Evolutionary conservation across 176 grass and related monocot genomes (phyloP).

Genomic region (Secale cereale): DNA sequence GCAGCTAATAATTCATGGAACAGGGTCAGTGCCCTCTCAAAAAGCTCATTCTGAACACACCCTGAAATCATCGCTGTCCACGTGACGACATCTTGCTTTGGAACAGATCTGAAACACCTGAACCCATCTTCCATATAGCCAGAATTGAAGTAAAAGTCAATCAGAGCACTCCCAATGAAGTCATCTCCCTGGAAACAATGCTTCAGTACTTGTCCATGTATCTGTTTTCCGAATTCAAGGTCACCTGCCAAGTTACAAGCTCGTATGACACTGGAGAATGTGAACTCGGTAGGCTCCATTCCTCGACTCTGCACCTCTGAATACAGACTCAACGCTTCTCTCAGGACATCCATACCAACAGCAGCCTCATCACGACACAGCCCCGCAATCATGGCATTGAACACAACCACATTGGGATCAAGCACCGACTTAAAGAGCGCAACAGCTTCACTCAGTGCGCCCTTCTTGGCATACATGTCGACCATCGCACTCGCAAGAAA

Average conservation of each 20-base stretch:
- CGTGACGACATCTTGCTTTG: constrained; percentile 64
- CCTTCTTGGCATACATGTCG: constrained; percentile 60
- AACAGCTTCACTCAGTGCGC: constrained; percentile 35
- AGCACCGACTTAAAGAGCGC: constrained; percentile 41
- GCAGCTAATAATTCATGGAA: constrained; percentile 44
- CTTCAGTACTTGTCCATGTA: constrained; percentile 60
- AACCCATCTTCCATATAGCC: constrained; percentile 51
- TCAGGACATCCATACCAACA: constrained; percentile 10
- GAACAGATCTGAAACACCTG: constrained; percentile 51
- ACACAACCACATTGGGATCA: constrained; percentile 70
- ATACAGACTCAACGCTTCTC: constrained; percentile 39
- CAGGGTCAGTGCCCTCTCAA: constrained; percentile 50
- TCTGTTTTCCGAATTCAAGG: constrained; percentile 61
- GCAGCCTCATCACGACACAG: constrained; percentile 40
- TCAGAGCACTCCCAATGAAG: constrained; percentile 58
- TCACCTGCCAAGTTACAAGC: constrained; percentile 39
- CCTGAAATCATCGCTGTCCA: constrained; percentile 73
- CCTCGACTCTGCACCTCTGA: constrained; percentile 51
- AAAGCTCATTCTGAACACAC: constrained; percentile 55
- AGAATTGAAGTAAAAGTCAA: constrained; percentile 61
- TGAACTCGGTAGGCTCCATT: constrained; percentile 66
- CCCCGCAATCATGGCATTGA: constrained; percentile 69
- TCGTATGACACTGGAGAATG: constrained; percentile 53
- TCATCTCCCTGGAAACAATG: constrained; percentile 44
- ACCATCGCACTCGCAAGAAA: constrained; percentile 57